Evolutionary conservation across 352 stramenopile genomes (phyloP), one percentile per base, ranked within the genome.

Genomic region (Salisapilia sapeloensis): DNA sequence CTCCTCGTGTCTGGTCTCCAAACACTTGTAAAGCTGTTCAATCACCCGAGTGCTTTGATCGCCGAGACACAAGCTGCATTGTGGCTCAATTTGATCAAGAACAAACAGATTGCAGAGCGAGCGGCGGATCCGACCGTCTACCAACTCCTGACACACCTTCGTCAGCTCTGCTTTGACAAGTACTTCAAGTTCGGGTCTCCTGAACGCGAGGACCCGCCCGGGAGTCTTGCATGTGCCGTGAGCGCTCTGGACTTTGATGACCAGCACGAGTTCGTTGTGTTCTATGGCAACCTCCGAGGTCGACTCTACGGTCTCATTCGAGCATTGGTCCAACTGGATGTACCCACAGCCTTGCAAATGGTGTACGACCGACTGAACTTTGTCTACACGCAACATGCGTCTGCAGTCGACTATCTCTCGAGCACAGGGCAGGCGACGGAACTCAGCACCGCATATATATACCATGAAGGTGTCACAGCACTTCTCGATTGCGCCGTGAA

Each of bases 151-250:
- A 37, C 38, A 2, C 42, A 70, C 22, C 27, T 83, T n/a, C 62
- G 60, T 14, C 53, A 74, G 27, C 55, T 72, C 5, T 64, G 59
- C 7, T 76, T 79, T 11, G 67, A 82, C 11, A 86, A 83, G 35
- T 86, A 83, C 45, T 86, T 86, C 33, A 82, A 80, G 39, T 30
- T 86, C 3, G 44, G 56, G 2, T 83, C 66, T 0, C 71, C 71
- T 1, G 65, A 82, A 14, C 66, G 66, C 13, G 64, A 75, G 0
- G 48, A 56, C 27, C 35, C 48, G 21, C 29, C 44, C 0, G 54
- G 70, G 13, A 62, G 42, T 6, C 22, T 38, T 15, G 51, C 49
- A 4, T 69, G 53, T 29, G 25, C 51, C 13, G 65, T 55, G 34
- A 75, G 60, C 24, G 53, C 38, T 25, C 39, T 67, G 41, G 71